These are phyloP conservation scores for Castanea mollissima DNA, from an alignment of 306 rosid genomes.

Conservation along the genomic window DNA sequence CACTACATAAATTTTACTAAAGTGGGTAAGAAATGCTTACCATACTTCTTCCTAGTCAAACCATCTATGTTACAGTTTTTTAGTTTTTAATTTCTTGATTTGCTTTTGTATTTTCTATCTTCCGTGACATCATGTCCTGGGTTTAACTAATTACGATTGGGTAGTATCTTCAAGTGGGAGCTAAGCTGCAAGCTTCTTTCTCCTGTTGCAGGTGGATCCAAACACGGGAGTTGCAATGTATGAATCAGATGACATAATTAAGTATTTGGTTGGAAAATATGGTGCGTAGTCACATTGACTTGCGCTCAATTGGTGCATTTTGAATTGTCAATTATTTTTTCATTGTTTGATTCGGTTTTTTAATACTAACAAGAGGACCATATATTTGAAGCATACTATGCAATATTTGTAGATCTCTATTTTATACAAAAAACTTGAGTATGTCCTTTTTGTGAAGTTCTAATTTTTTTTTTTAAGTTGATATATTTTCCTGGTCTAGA, in stretches of 20 bases:
- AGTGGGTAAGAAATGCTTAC: slow-evolving; percentile 9
- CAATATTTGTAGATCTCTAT: background rate
- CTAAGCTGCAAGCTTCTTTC: slow-evolving; percentile 17
- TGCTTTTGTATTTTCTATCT: background rate
- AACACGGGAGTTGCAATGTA: slow-evolving; percentile 92
- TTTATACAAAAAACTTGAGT: background rate
- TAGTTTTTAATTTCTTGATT: background rate
- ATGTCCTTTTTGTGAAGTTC: background rate
- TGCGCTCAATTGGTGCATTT: background rate
- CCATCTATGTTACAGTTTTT: background rate
- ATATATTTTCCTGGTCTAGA: background rate
- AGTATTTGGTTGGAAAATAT: slow-evolving; percentile 75
- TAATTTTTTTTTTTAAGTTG: background rate
- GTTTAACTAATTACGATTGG: slow-evolving; percentile 5
- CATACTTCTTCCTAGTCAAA: background rate
- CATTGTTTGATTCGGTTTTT: background rate
- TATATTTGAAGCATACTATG: background rate
- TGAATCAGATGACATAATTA: slow-evolving; percentile 94
- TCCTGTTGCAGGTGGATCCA: slow-evolving; percentile 77
- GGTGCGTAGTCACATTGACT: slow-evolving; percentile 45
- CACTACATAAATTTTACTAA: background rate
- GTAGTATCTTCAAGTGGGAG: slow-evolving; percentile 9
- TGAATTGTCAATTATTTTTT: background rate
- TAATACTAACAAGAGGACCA: background rate
- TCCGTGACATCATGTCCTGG: slow-evolving; percentile 10